These are phyloP conservation scores for Colletotrichum destructivum DNA, from an alignment of 2,329 filamentous ascomycete genomes.

Conservation along the genomic window DNA sequence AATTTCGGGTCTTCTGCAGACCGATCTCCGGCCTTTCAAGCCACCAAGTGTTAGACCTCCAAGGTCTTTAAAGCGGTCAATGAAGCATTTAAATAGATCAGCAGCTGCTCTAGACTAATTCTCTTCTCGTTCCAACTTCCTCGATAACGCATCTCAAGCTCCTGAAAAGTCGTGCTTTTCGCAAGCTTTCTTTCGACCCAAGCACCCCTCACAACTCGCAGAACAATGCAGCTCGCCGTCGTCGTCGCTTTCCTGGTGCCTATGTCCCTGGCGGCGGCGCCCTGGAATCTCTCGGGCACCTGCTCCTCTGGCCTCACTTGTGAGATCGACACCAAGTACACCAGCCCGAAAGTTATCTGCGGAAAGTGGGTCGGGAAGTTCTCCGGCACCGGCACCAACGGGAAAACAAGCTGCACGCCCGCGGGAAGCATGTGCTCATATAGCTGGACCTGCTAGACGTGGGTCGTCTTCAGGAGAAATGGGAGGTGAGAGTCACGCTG, in stretches of 20 bases:
- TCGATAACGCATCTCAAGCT: no score
- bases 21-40: no score
- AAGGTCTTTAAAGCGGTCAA: no score
- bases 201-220: not conserved
- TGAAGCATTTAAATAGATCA: no score
- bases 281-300: constrained; percentile 10
- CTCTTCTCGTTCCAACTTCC: no score
- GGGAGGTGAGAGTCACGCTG: no score
- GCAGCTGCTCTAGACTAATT: no score
- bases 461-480: no score
- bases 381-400: not conserved
- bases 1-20: no score
- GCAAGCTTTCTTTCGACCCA: not conserved
- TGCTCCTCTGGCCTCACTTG: constrained; percentile 3
- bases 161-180: not conserved
- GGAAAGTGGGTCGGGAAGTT: not conserved
- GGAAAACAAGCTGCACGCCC: not conserved
- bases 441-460: constrained; percentile 1
- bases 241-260: constrained; percentile 1
- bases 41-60: no score
- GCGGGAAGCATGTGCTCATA: constrained; percentile 3
- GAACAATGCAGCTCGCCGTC: constrained; percentile 20
- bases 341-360: constrained; percentile 6
- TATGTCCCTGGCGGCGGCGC: not conserved
- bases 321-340: constrained; percentile 14